Conservation (phyloP, 2,329 filamentous ascomycete species). For the Alternaria arbusti region DNA sequence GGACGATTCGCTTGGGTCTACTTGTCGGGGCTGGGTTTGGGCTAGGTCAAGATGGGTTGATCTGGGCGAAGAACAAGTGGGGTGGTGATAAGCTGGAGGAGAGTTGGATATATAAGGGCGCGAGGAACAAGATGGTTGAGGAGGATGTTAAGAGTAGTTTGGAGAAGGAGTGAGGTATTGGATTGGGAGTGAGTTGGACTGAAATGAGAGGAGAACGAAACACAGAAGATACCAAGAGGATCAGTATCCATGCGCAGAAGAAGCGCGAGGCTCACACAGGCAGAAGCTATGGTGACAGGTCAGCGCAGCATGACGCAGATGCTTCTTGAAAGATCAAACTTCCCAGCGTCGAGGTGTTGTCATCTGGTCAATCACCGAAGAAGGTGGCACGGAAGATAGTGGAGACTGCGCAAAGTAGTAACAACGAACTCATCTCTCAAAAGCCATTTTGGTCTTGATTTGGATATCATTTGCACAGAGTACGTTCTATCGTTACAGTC, state of each 20-base stretch:
- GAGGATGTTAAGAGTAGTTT: constrained; percentile 10
- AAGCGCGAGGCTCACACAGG: not conserved
- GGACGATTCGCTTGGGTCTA: constrained; percentile 79
- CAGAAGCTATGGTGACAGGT: not conserved
- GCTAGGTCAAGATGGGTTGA: constrained; percentile 76
- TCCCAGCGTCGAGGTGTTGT: not conserved
- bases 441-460: not conserved
- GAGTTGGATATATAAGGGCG: constrained; percentile 52
- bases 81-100: constrained; percentile 57
- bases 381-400: not conserved
- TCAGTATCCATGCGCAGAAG: not conserved
- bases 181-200: not conserved
- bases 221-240: not conserved
- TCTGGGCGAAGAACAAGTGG: constrained; percentile 71
- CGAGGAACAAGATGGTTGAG: constrained; percentile 43
- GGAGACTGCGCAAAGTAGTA: not conserved
- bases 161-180: constrained; percentile 4
- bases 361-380: not conserved
- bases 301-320: not conserved
- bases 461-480: constrained; percentile 9
- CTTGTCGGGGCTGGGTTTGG: constrained; percentile 82
- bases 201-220: not conserved
- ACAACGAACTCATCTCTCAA: not conserved
- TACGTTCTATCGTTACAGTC: constrained; percentile 7
- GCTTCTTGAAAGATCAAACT: not conserved